phyloP scores from a whole-genome alignment of 257 asterid species.

The Solanum gracilifrons region DNA sequence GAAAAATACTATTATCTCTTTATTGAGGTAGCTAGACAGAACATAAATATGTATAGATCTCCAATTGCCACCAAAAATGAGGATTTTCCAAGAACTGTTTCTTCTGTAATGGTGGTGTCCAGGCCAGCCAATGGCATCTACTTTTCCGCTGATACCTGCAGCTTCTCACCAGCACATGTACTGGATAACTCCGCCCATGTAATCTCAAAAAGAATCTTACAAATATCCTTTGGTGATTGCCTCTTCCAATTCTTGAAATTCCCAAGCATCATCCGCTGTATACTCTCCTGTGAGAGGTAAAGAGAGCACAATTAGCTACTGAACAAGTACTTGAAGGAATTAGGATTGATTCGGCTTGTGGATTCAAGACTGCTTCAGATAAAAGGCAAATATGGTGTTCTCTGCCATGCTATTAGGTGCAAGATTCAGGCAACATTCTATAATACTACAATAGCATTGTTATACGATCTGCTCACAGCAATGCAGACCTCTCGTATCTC shows the following conservation, averaged over 20 bases:
- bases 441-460: not conserved
- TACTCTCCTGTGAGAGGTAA: slow-evolving; percentile 52
- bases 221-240: slow-evolving; percentile 64
- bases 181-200: not conserved
- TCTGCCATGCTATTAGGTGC: not conserved
- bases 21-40: not conserved
- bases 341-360: not conserved
- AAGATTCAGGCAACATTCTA: not conserved
- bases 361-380: not conserved
- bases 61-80: not conserved
- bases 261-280: slow-evolving; percentile 92
- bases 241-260: slow-evolving; percentile 76
- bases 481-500: not conserved
- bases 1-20: not conserved
- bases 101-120: not conserved
- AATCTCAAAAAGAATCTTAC: slow-evolving; percentile 8
- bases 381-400: not conserved
- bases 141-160: not conserved
- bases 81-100: not conserved
- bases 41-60: not conserved
- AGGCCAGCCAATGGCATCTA: not conserved
- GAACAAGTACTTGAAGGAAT: not conserved
- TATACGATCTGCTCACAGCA: not conserved
- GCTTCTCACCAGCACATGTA: not conserved
- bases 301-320: not conserved